These are phyloP conservation scores for Flaveria ramosissima DNA, from an alignment of 129 eudicot genomes.

Conservation along the genomic window DNA sequence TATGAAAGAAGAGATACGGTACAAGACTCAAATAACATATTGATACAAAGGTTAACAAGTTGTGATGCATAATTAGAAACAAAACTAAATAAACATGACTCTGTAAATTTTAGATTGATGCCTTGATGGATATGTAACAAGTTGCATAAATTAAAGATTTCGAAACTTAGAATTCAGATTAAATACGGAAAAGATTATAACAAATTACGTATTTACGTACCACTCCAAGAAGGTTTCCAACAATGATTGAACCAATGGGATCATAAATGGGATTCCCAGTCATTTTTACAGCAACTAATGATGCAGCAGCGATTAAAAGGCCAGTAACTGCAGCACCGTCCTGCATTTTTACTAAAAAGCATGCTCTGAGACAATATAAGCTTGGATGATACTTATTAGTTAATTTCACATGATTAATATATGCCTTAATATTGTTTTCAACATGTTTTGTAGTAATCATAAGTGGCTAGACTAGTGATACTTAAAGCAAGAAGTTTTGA, in stretches of 20 bases:
- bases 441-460: constrained; percentile 1
- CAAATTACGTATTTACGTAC: constrained; percentile 53
- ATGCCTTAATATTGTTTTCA: constrained; percentile 12
- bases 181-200: neutral
- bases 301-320: constrained; percentile 86
- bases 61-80: neutral
- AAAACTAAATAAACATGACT: neutral
- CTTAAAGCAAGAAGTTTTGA: constrained; percentile 34
- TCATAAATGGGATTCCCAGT: neutral
- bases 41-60: neutral
- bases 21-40: constrained; percentile 6
- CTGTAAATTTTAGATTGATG: neutral
- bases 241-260: constrained; percentile 81
- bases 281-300: constrained; percentile 52
- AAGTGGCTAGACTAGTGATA: constrained; percentile 10
- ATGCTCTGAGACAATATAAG: constrained; percentile 17
- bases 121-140: neutral
- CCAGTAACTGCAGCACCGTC: constrained; percentile 99
- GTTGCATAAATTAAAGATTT: neutral
- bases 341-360: constrained; percentile 45
- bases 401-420: neutral
- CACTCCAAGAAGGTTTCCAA: constrained; percentile 98
- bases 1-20: neutral
- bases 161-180: neutral
- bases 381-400: neutral